Conservation (phyloP, 106 monocot species). For the Gastrodia elata region DNA sequence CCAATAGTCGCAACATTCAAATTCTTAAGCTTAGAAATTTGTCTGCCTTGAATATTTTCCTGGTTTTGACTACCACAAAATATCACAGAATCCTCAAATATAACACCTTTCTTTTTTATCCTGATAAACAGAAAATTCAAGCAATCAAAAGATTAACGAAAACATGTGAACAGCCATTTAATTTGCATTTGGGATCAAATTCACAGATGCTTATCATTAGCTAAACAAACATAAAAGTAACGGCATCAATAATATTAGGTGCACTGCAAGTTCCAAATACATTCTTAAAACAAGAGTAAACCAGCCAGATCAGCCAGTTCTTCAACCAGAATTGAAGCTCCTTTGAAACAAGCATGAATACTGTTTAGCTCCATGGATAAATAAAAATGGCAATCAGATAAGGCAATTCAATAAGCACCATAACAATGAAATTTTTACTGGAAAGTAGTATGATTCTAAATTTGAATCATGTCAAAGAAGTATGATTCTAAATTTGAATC, state of each 20-base stretch:
- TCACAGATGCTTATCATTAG: neutral
- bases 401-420: neutral
- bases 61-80: slow-evolving; percentile 1
- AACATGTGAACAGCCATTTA: neutral
- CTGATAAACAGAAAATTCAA: slow-evolving; percentile 1
- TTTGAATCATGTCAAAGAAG: too few relatives aligned
- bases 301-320: neutral
- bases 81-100: neutral
- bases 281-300: neutral
- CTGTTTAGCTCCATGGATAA: neutral
- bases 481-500: neutral
- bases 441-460: too few relatives aligned
- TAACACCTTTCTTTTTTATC: slow-evolving; percentile 5
- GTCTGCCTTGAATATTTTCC: neutral
- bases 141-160: neutral
- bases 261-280: neutral
- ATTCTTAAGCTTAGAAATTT: neutral
- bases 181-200: neutral
- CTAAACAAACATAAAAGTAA: neutral
- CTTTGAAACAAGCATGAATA: neutral
- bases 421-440: neutral
- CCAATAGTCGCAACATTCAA: neutral
- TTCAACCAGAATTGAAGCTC: neutral
- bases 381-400: neutral
- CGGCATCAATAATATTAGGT: neutral